Conservation (phyloP, 768 basidiomycete species). For the Trametes cubensis region DNA sequence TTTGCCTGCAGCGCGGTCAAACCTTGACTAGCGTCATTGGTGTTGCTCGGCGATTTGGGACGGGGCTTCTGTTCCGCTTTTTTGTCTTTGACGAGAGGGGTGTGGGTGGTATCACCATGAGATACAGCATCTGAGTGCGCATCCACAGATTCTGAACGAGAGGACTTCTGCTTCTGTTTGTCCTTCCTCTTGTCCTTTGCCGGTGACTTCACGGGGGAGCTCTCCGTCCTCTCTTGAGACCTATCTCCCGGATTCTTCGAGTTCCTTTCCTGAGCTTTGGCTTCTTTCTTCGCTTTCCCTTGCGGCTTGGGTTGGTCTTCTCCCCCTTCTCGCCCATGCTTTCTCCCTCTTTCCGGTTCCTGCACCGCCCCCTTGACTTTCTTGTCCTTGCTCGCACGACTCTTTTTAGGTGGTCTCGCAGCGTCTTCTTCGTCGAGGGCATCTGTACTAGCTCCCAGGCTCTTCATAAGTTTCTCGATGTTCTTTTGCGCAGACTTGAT, state of each 20-base stretch:
- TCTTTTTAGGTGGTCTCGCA: conserved; percentile 19
- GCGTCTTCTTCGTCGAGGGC: conserved; percentile 9
- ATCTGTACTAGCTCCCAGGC: conserved; percentile 27
- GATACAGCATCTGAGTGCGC: neutral
- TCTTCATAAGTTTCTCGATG: conserved; percentile 39
- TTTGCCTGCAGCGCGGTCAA: conserved; percentile 75
- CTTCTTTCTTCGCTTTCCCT: neutral
- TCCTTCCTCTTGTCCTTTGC: conserved; percentile 9
- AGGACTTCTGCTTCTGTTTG: conserved; percentile 10
- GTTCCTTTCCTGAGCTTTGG: neutral
- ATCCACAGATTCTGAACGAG: conserved; percentile 5
- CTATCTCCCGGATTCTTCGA: neutral
- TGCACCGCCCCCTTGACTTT: conserved; percentile 13
- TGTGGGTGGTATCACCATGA: neutral
- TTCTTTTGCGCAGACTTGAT: conserved; percentile 35
- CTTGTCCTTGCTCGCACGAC: conserved; percentile 18
- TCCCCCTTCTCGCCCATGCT: conserved; percentile 11
- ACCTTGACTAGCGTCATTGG: conserved; percentile 24
- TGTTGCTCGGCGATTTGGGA: conserved; percentile 4
- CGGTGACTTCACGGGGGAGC: neutral
- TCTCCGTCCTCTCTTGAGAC: neutral
- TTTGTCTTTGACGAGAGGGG: neutral
- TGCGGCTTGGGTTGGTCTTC: neutral
- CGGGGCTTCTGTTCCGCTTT: neutral
- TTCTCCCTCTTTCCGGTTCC: conserved; percentile 5